These are phyloP conservation scores for Urochloa ruziziensis DNA, from an alignment of 176 grass and related monocot genomes.

Conservation along the genomic window DNA sequence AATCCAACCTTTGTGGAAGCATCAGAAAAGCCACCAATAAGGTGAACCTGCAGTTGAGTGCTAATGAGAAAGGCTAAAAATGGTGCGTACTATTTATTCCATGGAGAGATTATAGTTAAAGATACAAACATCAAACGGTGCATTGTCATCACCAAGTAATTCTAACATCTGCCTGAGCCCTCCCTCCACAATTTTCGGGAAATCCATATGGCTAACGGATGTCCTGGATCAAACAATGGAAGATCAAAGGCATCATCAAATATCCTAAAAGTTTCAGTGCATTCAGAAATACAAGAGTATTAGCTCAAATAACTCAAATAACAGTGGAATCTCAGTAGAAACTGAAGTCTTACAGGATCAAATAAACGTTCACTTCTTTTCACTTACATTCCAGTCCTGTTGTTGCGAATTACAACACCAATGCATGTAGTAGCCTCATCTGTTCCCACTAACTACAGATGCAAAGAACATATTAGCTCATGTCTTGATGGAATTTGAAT, in stretches of 20 bases:
- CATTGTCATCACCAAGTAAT: slow-evolving; percentile 58
- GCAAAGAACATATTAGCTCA: slow-evolving; percentile 7
- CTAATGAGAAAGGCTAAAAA: slow-evolving; percentile 35
- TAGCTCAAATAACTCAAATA: no score
- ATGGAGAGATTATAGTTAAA: slow-evolving; percentile 24
- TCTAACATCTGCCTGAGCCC: slow-evolving; percentile 85
- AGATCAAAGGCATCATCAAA: slow-evolving; percentile 7
- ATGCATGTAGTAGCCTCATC: slow-evolving; percentile 91
- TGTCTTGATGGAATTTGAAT: background rate
- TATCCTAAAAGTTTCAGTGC: background rate
- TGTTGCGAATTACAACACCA: slow-evolving; percentile 77
- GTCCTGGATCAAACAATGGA: slow-evolving; percentile 50
- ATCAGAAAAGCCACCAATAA: slow-evolving; percentile 82
- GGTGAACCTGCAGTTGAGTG: slow-evolving; percentile 65
- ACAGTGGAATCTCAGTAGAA: slow-evolving; percentile 25
- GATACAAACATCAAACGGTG: slow-evolving; percentile 81
- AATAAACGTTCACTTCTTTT: slow-evolving; percentile 37
- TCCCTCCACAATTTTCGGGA: slow-evolving; percentile 60
- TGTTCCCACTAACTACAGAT: slow-evolving; percentile 72
- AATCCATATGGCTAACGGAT: slow-evolving; percentile 86
- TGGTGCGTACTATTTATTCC: background rate
- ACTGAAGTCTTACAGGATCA: slow-evolving; percentile 39
- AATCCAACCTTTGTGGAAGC: slow-evolving; percentile 59
- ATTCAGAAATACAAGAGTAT: background rate
- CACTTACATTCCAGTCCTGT: slow-evolving; percentile 91